Base-by-base conservation (phyloP, 1,139 yeast genomes). In the Suhomyces chickasaworum region DNA sequence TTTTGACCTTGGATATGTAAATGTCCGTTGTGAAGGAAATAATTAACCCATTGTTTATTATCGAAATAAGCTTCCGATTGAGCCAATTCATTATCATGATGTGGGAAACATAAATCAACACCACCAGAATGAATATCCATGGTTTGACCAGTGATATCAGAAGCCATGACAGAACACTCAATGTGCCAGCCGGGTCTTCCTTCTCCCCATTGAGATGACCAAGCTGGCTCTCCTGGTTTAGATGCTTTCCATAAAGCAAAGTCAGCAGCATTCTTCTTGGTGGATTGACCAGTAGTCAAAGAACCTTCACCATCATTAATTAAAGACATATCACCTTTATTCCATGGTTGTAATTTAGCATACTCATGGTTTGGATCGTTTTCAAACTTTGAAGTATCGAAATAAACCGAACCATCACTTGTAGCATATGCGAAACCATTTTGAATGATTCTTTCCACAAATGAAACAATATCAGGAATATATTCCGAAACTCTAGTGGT, bases 101-200 rank as follows among this genome's bases (percentile, higher is more conserved):
- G 99, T n/a, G 99, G 99, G 75, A 93, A 95, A 25, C 98, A 97
- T 60, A 93, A 78, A 68, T 93, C 99, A 50, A 93, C 83, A 54
- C 99, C 99, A 47, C 99, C 99, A 18, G 96, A 85, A 65, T 93
- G 99, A 55, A 93, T 89, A 68, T 93, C 99, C 78, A 95, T 86
- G 48, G 78, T 77, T 30, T 80, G 69, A 1, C 98, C 98, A 37
- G 88, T 77, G 40, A 90, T 79, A 58, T 90, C 96, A 44, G 93
- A 80, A 1, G 99, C 99, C 99, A 93, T 93, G 13, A 93, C 99
- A 6, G 98, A 90, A 76, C 99, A 93, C 69, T 93, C 99, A 66
- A 93, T 93, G 65, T 93, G 99, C 99, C 99, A 93, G 2, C 99
- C 99, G 3, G 99, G 99, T 65, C 99, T 86, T 41, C 99, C 99